Evolutionary conservation across 1,284 basidiomycete genomes (phyloP).

Genomic region (Rhizoctonia solani): DNA sequence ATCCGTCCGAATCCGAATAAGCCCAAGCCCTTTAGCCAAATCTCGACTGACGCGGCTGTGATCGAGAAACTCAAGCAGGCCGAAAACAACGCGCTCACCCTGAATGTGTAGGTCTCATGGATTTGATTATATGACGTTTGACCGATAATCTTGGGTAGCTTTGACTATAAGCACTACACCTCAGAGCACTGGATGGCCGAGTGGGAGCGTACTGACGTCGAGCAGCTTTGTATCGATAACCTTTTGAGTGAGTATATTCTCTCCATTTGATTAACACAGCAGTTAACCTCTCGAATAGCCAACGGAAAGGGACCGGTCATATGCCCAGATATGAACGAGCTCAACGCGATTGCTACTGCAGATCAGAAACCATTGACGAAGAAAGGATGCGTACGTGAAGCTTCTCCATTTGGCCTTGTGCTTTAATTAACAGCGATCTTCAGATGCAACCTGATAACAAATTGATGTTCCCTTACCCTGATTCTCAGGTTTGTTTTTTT

Average conservation of each 20-base stretch:
- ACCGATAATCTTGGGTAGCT: background rate
- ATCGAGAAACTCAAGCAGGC: conserved; percentile 16
- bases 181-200: conserved; percentile 28
- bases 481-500: background rate
- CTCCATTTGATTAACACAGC: background rate
- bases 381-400: background rate
- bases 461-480: conserved; percentile 11
- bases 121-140: background rate
- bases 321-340: background rate
- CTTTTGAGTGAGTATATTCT: background rate
- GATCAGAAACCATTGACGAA: conserved; percentile 9
- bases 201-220: conserved; percentile 31
- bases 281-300: background rate
- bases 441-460: conserved; percentile 18
- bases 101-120: conserved; percentile 3
- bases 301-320: conserved; percentile 20
- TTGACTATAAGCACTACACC: conserved; percentile 33
- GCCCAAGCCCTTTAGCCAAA: conserved; percentile 18
- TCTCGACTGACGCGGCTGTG: conserved; percentile 17
- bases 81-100: conserved; percentile 9
- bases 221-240: conserved; percentile 33
- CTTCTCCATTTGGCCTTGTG: background rate
- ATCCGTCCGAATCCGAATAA: conserved; percentile 12
- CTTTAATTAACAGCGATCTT: conserved; percentile 28
- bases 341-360: conserved; percentile 1